Conservation (phyloP, 2,329 filamentous ascomycete species). For the Clonostachys rhizophaga region DNA sequence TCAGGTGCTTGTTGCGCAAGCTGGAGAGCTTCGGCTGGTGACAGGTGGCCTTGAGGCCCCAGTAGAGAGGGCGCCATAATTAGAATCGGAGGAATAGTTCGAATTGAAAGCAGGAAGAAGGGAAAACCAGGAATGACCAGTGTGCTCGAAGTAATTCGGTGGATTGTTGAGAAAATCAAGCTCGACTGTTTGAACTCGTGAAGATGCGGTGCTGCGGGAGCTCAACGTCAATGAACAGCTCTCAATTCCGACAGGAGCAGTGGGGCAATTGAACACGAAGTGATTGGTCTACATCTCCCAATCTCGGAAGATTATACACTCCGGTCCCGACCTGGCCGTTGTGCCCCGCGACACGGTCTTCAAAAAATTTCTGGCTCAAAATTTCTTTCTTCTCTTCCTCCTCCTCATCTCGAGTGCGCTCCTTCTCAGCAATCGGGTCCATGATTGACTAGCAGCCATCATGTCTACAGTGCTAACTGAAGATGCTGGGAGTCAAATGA, state of each 20-base stretch:
- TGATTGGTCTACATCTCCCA: neutral
- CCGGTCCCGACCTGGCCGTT: neutral
- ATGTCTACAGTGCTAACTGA: no score
- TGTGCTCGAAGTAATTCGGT: no score
- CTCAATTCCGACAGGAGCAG: no score
- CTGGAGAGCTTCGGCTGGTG: constrained; percentile 48
- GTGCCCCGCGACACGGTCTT: no score
- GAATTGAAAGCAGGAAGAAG: no score
- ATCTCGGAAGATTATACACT: neutral
- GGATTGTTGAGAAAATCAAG: no score
- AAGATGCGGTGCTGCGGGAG: no score
- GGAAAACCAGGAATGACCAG: neutral
- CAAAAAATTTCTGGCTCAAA: neutral
- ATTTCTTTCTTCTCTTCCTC: constrained; percentile 5
- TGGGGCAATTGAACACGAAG: no score
- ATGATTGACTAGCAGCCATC: no score
- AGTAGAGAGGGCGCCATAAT: constrained; percentile 49
- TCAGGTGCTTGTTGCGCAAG: constrained; percentile 57
- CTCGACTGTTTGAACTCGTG: no score
- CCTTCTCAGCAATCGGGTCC: neutral
- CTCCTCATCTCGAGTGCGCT: constrained; percentile 2
- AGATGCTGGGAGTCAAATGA: no score
- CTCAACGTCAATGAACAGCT: no score
- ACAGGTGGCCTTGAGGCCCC: constrained; percentile 51
- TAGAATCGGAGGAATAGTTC: neutral